phyloP scores from a whole-genome alignment of 768 basidiomycete species.

The Leucocoprinus birnbaumii region DNA sequence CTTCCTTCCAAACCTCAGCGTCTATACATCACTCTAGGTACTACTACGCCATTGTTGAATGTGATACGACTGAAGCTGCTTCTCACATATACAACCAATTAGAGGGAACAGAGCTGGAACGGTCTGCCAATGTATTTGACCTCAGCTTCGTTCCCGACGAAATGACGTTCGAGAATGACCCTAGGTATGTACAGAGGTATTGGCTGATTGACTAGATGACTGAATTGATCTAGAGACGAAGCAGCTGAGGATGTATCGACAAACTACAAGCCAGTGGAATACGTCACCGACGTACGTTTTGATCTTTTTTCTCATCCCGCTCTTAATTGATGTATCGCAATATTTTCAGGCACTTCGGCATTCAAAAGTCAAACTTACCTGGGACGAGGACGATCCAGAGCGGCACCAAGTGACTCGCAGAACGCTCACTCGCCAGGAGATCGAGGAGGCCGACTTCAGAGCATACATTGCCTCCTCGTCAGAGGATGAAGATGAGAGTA shows the following conservation, averaged over 20 bases:
- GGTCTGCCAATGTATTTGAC: conserved; percentile 95
- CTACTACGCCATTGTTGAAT: conserved; percentile 92
- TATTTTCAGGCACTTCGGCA: conserved; percentile 81
- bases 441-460: conserved; percentile 89
- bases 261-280: conserved; percentile 77
- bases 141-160: conserved; percentile 90
- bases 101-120: conserved; percentile 93
- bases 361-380: conserved; percentile 96
- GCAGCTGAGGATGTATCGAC: conserved; percentile 61
- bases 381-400: conserved; percentile 97
- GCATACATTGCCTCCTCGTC: conserved; percentile 75
- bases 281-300: conserved; percentile 81
- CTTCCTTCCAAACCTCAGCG: background rate
- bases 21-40: conserved; percentile 51
- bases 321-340: background rate
- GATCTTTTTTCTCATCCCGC: background rate
- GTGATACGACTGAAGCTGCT: conserved; percentile 75
- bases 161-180: conserved; percentile 81
- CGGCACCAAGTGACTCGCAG: conserved; percentile 80
- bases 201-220: background rate
- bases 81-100: conserved; percentile 80
- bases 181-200: conserved; percentile 43
- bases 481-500: conserved; percentile 52
- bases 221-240: conserved; percentile 68
- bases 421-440: conserved; percentile 74